Conservation (phyloP, 2,329 filamentous ascomycete genomes). For the Ophiostoma himal-ulmi region DNA sequence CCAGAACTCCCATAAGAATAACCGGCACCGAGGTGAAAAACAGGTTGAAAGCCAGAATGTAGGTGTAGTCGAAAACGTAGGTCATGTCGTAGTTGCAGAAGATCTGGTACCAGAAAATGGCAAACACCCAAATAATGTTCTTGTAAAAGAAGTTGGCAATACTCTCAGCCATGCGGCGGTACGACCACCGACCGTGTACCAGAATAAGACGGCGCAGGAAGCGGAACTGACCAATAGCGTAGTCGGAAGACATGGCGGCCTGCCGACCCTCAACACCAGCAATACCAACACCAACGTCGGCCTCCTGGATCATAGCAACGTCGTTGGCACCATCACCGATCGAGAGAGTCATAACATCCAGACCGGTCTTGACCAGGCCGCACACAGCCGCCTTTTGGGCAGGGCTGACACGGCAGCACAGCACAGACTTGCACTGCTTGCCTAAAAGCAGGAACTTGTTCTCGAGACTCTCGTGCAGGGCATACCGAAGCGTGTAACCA, state of each 20-base stretch:
- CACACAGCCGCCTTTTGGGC: constrained; percentile 98
- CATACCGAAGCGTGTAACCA: constrained; percentile 84
- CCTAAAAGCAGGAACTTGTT: constrained; percentile 93
- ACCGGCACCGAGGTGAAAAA: constrained; percentile 94
- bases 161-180: constrained; percentile 82
- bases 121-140: constrained; percentile 97
- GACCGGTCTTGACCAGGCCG: constrained; percentile 84
- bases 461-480: constrained; percentile 73
- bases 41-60: constrained; percentile 93
- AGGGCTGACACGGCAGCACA: constrained; percentile 95
- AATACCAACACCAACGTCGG: constrained; percentile 93
- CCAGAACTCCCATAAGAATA: constrained; percentile 90
- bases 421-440: constrained; percentile 92
- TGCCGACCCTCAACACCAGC: constrained; percentile 88
- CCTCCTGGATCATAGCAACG: constrained; percentile 96
- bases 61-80: constrained; percentile 96
- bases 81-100: constrained; percentile 95
- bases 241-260: constrained; percentile 93
- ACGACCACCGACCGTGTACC: constrained; percentile 94
- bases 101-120: constrained; percentile 95
- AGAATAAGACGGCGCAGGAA: constrained; percentile 79
- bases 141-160: constrained; percentile 99
- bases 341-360: constrained; percentile 93
- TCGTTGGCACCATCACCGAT: constrained; percentile 94
- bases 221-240: constrained; percentile 89